Evolutionary conservation across 2,329 filamentous ascomycete genomes (phyloP).

Genomic region (Pyrenophora seminiperda): DNA sequence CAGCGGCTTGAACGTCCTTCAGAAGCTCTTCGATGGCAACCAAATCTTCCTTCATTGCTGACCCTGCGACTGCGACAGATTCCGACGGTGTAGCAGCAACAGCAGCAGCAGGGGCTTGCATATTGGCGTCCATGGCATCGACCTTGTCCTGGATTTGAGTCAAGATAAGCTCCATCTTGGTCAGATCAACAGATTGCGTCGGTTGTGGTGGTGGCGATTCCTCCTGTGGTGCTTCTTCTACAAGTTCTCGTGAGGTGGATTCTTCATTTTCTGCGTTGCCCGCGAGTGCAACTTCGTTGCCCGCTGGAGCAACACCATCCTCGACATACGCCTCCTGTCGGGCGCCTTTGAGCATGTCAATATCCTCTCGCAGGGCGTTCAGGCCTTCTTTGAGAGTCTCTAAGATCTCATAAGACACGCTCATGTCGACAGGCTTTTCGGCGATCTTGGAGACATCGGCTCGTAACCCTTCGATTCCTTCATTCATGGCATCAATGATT

Average conservation of each 20-base stretch:
- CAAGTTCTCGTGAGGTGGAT: conserved; percentile 50
- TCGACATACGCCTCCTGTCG: conserved; percentile 40
- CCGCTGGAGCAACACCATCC: conserved; percentile 49
- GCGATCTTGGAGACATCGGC: conserved; percentile 74
- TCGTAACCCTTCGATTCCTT: conserved; percentile 75
- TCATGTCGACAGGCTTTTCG: conserved; percentile 81
- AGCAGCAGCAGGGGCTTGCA: conserved; percentile 43
- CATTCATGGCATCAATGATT: conserved; percentile 65
- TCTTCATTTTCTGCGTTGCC: conserved; percentile 51
- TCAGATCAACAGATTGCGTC: conserved; percentile 63
- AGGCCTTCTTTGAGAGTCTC: conserved; percentile 86
- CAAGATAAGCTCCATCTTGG: conserved; percentile 83
- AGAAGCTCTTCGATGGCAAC: conserved; percentile 52
- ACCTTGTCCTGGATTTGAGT: conserved; percentile 83
- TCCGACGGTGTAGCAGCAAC: conserved; percentile 50
- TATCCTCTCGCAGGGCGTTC: conserved; percentile 74
- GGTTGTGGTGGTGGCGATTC: conserved; percentile 49
- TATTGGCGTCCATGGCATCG: conserved; percentile 70
- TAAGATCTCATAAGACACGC: conserved; percentile 85
- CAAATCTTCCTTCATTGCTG: conserved; percentile 59
- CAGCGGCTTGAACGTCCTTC: conserved; percentile 63
- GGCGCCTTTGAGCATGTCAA: conserved; percentile 72
- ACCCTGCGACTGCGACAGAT: conserved; percentile 42
- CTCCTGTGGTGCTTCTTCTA: conserved; percentile 48
- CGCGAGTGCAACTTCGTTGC: conserved; percentile 57